phyloP scores from a whole-genome alignment of 495 filamentous ascomycete species.

The Alectoria sarmentosa region DNA sequence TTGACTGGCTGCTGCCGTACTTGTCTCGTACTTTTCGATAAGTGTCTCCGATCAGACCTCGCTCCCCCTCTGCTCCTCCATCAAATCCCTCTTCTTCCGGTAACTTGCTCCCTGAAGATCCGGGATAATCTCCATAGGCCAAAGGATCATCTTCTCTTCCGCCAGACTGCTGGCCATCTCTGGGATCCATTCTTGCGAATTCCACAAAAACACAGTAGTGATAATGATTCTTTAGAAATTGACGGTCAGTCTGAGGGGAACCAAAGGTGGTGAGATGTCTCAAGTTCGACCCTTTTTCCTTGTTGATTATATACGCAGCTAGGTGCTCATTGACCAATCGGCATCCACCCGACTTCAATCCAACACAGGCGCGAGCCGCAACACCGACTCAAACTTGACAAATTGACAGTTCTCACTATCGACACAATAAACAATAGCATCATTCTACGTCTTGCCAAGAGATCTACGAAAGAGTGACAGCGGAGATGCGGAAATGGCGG shows the following conservation, averaged over 20 bases:
- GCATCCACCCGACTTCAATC: conserved; percentile 1
- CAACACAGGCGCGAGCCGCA: neutral
- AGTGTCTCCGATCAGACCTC: conserved; percentile 49
- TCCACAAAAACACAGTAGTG: no score
- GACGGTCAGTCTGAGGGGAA: no score
- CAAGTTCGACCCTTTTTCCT: neutral
- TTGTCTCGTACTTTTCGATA: conserved; percentile 43
- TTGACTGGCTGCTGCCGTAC: conserved; percentile 27
- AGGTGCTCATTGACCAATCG: conserved; percentile 1
- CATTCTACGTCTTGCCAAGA: neutral
- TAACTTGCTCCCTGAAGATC: conserved; percentile 20
- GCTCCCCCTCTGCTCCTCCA: conserved; percentile 35
- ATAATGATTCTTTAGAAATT: neutral
- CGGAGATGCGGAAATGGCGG: conserved; percentile 7
- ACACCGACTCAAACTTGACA: no score
- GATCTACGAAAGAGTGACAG: neutral
- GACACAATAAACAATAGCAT: no score
- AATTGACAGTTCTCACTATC: no score
- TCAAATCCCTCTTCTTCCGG: conserved; percentile 25
- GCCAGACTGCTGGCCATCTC: conserved; percentile 23
- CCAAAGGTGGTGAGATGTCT: neutral
- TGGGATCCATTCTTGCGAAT: conserved; percentile 8
- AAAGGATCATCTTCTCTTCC: conserved; percentile 42
- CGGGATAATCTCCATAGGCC: conserved; percentile 51
- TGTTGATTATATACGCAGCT: neutral